Evolutionary conservation across 2,329 filamentous ascomycete genomes (phyloP), one percentile per base, ranked within the genome.

Genomic region (Cercospora janseana): DNA sequence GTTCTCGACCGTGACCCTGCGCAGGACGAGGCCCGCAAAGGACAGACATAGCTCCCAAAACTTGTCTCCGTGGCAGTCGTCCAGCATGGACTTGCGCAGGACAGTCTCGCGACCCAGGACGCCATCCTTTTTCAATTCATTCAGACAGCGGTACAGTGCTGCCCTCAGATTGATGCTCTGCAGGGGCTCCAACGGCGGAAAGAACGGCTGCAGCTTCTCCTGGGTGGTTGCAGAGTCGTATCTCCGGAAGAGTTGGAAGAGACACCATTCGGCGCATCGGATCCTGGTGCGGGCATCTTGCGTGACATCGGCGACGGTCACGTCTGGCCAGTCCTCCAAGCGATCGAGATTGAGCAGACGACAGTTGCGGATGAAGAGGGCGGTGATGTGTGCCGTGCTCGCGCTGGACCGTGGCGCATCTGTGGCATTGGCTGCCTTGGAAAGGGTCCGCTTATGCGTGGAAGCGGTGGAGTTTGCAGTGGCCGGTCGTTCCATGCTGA

Each of bases 21-120:
- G 87, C 55, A 97, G 69, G 0, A 95, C 90, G 0, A 83, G 80
- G 10, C 87, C 87, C 1, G 92, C 96, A 62, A 98, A 94, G 0
- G 82, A 77, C 3, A 88, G 82, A 21, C 97, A 76, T 1, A 95
- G 73, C 65, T 98, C 93, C 66, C 91, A 90, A 47, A 97, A 81
- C 56, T 88, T 85, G 47, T 95, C 90, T 4, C 92, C 92, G 59
- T 87, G 91, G 72, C 93, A 98, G 62, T 98, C 92, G 66, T 98
- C 93, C 44, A 98, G 75, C 88, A 96, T 95, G 0, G 89, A 95
- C 73, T 95, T 96, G 44, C 93, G 82, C 24, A 97, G 72, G 1
- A 94, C 80, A 0, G 81, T 80, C 63, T 95, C 90, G 42, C 88
- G 79, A 3, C 89, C 88, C 6, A 97, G 75, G 0, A 85, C 75